Base-by-base conservation (phyloP, 768 basidiomycete species). In the Agrocybe pediades region DNA sequence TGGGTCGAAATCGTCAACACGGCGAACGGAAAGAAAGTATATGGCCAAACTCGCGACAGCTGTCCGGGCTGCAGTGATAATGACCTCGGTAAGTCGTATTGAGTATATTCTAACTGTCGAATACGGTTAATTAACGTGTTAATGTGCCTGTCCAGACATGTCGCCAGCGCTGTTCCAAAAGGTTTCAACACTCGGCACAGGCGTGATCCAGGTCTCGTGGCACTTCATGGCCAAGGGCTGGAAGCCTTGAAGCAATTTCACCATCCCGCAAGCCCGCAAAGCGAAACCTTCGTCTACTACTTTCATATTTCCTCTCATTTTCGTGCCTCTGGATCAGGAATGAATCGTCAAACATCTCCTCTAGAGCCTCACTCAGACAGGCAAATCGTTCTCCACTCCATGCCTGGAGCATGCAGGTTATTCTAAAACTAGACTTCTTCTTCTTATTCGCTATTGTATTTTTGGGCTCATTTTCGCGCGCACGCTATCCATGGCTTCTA, bases 1-100 rank as follows among this genome's bases (percentile, higher is more conserved):
- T 84, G 75, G 71, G 73, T 89, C 48, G 59, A 75, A 58, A 81
- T 90, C 61, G 79, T 76, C 41, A 85, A 87, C 72, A 77, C 73
- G n/a, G 71, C 65, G 19, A 86, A 79, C 55, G 80, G 79, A 55
- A 71, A 78, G 54, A 71, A 56, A 30, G 78, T 75, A 23, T 80
- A 75, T 52, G 85, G 78, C 43, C 68, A 68, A 55, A 76, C 78
- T 50, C 74, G 74, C 27, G 88, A 90, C 65, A 76, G 77, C 64
- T 90, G 88, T 69, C 67, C 71, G 25, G 68, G 78, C 19, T 90
- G 88, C 66, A 72, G 63, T 27, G 54, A 72, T 0, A 58, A 62
- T 54, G 82, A 84, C 62, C 69, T 90, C 56, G 88, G 88, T 88
- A 66, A 54, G 79, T 58, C 39, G 23, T 19, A 24, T 24, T 17